Evolutionary conservation across 768 basidiomycete genomes (phyloP).

Genomic region (Boletus pseudo-olivaceus): DNA sequence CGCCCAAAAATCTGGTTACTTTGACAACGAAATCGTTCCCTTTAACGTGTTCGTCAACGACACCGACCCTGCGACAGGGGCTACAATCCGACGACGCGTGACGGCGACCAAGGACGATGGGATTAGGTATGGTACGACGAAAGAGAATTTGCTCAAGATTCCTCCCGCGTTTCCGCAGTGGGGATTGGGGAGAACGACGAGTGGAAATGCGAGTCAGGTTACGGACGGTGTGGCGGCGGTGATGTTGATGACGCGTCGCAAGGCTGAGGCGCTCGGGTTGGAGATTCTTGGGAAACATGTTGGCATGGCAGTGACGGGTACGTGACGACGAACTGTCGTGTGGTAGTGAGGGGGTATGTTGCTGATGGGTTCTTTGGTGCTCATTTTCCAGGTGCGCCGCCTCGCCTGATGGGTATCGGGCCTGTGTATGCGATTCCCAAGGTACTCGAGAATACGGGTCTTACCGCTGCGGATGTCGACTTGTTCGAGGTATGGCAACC

Average conservation of each 20-base stretch:
- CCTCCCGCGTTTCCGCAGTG: slow-evolving; percentile 80
- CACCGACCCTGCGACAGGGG: slow-evolving; percentile 54
- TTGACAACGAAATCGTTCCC: slow-evolving; percentile 70
- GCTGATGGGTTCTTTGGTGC: neutral
- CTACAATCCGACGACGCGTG: slow-evolving; percentile 41
- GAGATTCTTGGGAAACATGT: slow-evolving; percentile 74
- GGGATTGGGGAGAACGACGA: slow-evolving; percentile 70
- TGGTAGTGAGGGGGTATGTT: no score
- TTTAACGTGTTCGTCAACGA: slow-evolving; percentile 65
- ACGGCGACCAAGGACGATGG: slow-evolving; percentile 71
- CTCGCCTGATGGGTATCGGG: slow-evolving; percentile 86
- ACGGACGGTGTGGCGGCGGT: slow-evolving; percentile 84
- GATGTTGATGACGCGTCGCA: slow-evolving; percentile 73
- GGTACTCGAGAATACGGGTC: slow-evolving; percentile 63
- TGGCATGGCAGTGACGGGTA: slow-evolving; percentile 67
- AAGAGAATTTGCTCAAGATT: slow-evolving; percentile 59
- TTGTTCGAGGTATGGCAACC: slow-evolving; percentile 60
- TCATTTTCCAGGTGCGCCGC: slow-evolving; percentile 52
- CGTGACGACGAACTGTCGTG: slow-evolving; percentile 6
- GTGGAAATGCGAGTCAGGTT: slow-evolving; percentile 83
- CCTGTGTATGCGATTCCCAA: slow-evolving; percentile 84
- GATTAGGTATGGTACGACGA: slow-evolving; percentile 70
- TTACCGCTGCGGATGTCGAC: slow-evolving; percentile 69
- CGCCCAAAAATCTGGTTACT: slow-evolving; percentile 65
- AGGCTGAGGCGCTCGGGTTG: slow-evolving; percentile 73